phyloP scores from a whole-genome alignment of 225 moss, liverwort and hornwort species.

The Straminergon stramineum region DNA sequence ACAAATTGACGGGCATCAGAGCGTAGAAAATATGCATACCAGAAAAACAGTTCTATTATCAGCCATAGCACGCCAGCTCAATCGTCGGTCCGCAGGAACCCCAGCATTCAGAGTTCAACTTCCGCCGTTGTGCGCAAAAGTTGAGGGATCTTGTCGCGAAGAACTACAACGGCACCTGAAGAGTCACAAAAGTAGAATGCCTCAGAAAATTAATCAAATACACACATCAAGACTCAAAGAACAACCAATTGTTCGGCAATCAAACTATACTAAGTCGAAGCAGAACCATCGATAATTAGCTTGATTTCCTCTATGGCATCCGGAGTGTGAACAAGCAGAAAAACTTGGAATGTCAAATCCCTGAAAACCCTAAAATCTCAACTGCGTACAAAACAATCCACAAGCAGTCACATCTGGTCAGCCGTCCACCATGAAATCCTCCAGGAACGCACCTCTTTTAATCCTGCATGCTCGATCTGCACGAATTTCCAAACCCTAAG shows the following conservation, averaged over 20 bases:
- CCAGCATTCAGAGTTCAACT: neutral
- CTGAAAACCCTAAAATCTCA: neutral
- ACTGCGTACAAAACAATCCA: neutral
- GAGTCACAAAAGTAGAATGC: neutral
- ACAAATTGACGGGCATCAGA: neutral
- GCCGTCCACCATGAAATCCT: neutral
- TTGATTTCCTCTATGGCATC: neutral
- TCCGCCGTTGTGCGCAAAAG: neutral
- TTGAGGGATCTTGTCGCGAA: neutral
- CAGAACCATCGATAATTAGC: neutral
- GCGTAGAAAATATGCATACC: slow-evolving; percentile 8
- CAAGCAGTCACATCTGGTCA: neutral
- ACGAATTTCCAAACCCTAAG: no score
- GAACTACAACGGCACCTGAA: neutral
- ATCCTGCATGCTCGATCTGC: no score
- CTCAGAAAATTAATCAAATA: neutral
- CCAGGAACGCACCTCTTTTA: neutral
- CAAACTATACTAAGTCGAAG: neutral
- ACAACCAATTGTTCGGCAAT: neutral
- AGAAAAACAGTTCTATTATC: slow-evolving; percentile 42
- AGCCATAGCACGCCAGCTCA: slow-evolving; percentile 25
- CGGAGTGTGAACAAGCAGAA: neutral
- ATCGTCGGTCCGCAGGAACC: neutral
- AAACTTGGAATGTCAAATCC: neutral
- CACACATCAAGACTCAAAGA: neutral